Evolutionary conservation across 1,139 yeast genomes (phyloP).

Genomic region (Taiozyma sp.): DNA sequence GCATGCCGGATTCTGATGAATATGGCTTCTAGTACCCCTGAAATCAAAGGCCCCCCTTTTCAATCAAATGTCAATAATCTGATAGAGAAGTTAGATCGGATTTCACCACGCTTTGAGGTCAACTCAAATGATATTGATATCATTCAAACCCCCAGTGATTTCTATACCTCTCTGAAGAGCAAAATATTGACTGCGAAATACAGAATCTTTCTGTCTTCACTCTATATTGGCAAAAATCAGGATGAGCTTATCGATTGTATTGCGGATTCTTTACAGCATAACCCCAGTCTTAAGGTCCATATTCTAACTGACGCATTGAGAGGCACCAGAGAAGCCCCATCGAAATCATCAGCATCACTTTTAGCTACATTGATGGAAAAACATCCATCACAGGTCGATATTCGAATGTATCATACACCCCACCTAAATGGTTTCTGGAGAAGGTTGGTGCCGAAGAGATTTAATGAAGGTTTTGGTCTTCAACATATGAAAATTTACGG

Average conservation of each 20-base stretch:
- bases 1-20: not conserved
- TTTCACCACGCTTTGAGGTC: slow-evolving; percentile 70
- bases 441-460: slow-evolving; percentile 67
- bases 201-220: slow-evolving; percentile 75
- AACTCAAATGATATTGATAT: slow-evolving; percentile 59
- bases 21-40: not conserved
- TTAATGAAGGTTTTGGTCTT: slow-evolving; percentile 88
- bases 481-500: slow-evolving; percentile 99
- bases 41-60: slow-evolving; percentile 24
- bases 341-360: slow-evolving; percentile 69
- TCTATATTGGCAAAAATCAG: slow-evolving; percentile 84
- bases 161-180: slow-evolving; percentile 56
- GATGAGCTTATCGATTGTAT: slow-evolving; percentile 65
- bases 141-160: slow-evolving; percentile 60
- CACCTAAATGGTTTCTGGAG: slow-evolving; percentile 67
- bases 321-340: slow-evolving; percentile 92
- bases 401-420: slow-evolving; percentile 90
- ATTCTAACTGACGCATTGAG: slow-evolving; percentile 84
- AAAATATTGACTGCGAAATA: slow-evolving; percentile 51
- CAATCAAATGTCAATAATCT: slow-evolving; percentile 47
- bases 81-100: slow-evolving; percentile 52
- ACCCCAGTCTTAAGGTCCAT: slow-evolving; percentile 60
- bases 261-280: slow-evolving; percentile 50
- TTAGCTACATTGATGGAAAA: slow-evolving; percentile 63
- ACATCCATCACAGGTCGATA: slow-evolving; percentile 70